Evolutionary conservation across 2,329 filamentous ascomycete species (phyloP).

Genomic region (Penicillium sp.): DNA sequence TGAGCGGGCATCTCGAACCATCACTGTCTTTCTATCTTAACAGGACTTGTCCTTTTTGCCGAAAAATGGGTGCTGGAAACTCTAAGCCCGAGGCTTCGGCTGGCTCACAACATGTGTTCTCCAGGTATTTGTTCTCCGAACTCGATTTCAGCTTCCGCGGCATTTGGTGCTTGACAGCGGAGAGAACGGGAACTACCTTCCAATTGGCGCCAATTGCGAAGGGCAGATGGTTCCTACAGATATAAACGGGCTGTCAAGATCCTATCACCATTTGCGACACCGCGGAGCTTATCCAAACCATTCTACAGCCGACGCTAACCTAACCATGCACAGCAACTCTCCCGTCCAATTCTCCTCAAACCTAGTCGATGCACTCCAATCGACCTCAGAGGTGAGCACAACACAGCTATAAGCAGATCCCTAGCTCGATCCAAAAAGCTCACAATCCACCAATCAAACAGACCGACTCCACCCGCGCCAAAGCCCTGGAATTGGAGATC

Average conservation of each 20-base stretch:
- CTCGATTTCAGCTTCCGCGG: conserved; percentile 7
- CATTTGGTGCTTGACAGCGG: neutral
- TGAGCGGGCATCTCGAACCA: conserved; percentile 9
- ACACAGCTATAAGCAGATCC: conserved; percentile 1
- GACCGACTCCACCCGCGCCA: conserved; percentile 85
- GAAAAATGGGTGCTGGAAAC: conserved; percentile 59
- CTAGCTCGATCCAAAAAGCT: neutral
- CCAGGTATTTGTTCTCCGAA: conserved; percentile 45
- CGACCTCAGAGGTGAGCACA: conserved; percentile 72
- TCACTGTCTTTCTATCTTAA: conserved; percentile 3
- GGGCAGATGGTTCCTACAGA: neutral
- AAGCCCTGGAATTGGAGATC: conserved; percentile 79
- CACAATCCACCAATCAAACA: conserved; percentile 39
- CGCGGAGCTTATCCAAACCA: neutral
- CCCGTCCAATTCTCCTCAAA: conserved; percentile 74
- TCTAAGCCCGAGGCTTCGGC: conserved; percentile 57
- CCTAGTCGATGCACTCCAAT: conserved; percentile 77
- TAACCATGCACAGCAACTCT: conserved; percentile 37
- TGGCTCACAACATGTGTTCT: conserved; percentile 59
- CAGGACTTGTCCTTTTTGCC: conserved; percentile 6
- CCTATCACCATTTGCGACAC: neutral
- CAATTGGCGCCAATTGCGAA: conserved; percentile 6
- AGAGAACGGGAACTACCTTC: conserved; percentile 12
- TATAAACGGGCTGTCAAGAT: neutral
- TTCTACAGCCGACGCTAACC: conserved; percentile 10